Evolutionary conservation across 306 rosid species (phyloP), one percentile per base, ranked within the genome.

Genomic region (Quercus gilva): DNA sequence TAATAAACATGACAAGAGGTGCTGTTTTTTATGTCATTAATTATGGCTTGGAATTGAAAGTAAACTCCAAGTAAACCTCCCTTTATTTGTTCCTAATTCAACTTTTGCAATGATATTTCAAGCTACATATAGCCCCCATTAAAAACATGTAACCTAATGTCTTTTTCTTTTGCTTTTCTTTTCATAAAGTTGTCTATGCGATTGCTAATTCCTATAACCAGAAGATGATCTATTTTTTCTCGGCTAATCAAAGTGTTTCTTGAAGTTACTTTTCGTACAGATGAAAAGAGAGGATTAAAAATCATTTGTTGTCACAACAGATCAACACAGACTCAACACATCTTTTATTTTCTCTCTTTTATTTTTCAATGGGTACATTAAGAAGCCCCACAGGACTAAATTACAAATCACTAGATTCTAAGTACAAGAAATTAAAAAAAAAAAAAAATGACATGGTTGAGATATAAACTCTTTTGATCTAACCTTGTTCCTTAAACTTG

Each of bases 401-500:
- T 82, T 70, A 61, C 41, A 56, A 58, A 53, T 74, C 67, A 78
- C 20, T 52, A 56, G 80, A 60, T 74, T 84, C 77, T 76, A 33
- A 64, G 60, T 21, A 20, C 17, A 26, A 20, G 26, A 52, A 73
- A 35, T 45, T 63, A 19, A 49, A 61, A 28, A 28, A 33, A 15
- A 17, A 31, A 71, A 58, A 43, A 52, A n/a, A 63, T n/a, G 75
- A 58, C 19, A 67, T 78, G 12, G 53, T 71, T 80, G 69, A 75
- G 84, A 71, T 76, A 77, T 74, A 77, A 64, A 77, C 37, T 81
- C 58, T 61, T 63, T 69, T 78, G 75, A 70, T 61, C 82, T 74
- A 79, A 79, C 67, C 74, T 73, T 29, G 56, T 71, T 31, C 84
- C 83, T 77, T 74, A 85, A 80, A 74, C 81, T 74, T 33, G 51